phyloP scores from a whole-genome alignment of 2,329 filamentous ascomycete species.

The Aschersonia sp. region DNA sequence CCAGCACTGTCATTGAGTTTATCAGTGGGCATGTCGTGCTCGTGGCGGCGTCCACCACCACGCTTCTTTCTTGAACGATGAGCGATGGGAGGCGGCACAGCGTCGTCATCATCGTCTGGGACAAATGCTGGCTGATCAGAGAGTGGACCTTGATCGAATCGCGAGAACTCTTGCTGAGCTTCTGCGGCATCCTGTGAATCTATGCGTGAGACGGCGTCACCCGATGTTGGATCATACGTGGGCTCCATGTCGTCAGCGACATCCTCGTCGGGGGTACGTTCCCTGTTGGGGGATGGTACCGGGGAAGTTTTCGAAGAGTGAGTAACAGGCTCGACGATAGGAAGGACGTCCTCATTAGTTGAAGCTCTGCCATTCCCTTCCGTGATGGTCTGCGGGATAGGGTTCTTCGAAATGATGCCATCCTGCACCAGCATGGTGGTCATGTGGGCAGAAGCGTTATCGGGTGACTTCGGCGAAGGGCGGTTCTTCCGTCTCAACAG shows the following conservation, averaged over 20 bases:
- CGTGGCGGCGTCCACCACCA: not conserved
- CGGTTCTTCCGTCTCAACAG: slow-evolving; percentile 52
- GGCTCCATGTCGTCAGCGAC: slow-evolving; percentile 7
- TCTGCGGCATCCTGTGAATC: slow-evolving; percentile 44
- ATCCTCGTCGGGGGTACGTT: not conserved
- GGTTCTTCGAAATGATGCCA: slow-evolving; percentile 10
- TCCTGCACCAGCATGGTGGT: slow-evolving; percentile 34
- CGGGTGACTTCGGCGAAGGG: slow-evolving; percentile 35
- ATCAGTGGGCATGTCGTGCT: slow-evolving; percentile 13
- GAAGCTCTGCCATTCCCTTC: not conserved
- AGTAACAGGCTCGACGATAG: not conserved
- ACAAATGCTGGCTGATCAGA: slow-evolving; percentile 74
- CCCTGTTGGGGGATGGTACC: not conserved
- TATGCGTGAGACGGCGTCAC: slow-evolving; percentile 39
- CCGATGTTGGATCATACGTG: slow-evolving; percentile 6
- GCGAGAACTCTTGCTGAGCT: slow-evolving; percentile 44
- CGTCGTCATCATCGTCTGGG: slow-evolving; percentile 40
- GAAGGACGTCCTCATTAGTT: not conserved
- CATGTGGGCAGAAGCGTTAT: slow-evolving; percentile 35
- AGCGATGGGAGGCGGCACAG: slow-evolving; percentile 38
- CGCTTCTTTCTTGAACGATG: slow-evolving; percentile 16
- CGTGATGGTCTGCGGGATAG: not conserved
- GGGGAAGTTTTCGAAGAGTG: not conserved
- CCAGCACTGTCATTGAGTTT: slow-evolving; percentile 18
- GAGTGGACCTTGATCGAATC: slow-evolving; percentile 82